Evolutionary conservation across 2,329 filamentous ascomycete genomes (phyloP), one percentile per base, ranked within the genome.

Genomic region (Dactylellina leptospora): DNA sequence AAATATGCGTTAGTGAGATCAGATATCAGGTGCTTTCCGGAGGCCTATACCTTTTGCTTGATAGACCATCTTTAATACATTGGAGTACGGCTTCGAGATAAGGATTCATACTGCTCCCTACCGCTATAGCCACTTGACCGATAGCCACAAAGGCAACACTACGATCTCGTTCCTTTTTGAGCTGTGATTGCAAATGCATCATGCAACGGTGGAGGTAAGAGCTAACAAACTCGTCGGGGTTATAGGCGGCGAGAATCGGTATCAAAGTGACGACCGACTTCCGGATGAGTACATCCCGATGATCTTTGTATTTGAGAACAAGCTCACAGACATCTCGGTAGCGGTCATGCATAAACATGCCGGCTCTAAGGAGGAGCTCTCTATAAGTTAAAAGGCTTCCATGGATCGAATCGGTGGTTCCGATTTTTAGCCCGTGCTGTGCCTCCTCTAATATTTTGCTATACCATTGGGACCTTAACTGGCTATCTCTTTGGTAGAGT

Each of bases 281-380:
- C 60, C 93, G 86, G 75, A 97, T 95, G 33, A 92, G 90, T 2
- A 87, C 83, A 76, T 99, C 96, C 59, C 91, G 87, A 76, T 97
- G 92, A 76, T 99, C 95, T 80, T 96, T 96, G 79, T 96, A 91
- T 73, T 90, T 90, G 75, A 93, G 88, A 33, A 97, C 91, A 74
- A 95, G 93, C 74, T 99, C 95, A 79, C 93, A 97, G 9, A 92
- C 89, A 76, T 96, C 91, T 68, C 89, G 87, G 80, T 97, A 99
- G 78, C 93, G 88, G 38, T 93, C 91, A 77, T 96, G 92, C 95
- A 99, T 97, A 80, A 96, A 99, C 93, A 99, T 99, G 76, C 92
- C 93, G 58, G 95, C 95, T 79, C 96, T 93, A 74, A 95, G 87
- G 16, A 99, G 86, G 50, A 99, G 85, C 81, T 97, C 93, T 79